Base-by-base conservation (phyloP, 192 early-diverging fungal species). In the Spinellus fusiger region DNA sequence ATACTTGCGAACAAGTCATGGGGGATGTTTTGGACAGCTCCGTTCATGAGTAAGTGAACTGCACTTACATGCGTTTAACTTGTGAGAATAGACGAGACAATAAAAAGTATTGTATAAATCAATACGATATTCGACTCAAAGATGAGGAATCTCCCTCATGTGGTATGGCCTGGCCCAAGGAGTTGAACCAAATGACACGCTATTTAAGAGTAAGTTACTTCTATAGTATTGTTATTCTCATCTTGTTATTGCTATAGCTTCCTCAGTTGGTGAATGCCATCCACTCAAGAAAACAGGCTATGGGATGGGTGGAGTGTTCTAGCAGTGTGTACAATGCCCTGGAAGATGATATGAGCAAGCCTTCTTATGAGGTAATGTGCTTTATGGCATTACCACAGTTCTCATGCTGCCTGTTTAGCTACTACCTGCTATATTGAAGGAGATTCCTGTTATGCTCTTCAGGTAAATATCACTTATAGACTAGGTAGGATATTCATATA, bases 231-330 rank as follows among this genome's bases (percentile, higher is more conserved):
- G 6, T 12, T 22, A 15, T 22, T 3, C 31, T 35, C 4, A 6
- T 26, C 2, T 40, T 25, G 16, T 32, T 0, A 40, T 15, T 13
- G 9, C 29, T 26, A 13, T 71, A 86, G 79, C 51, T 62, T 52
- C n/a, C 50, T 12, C 82, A 79, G 10, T 75, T 89, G n/a, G 51
- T 73, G 47, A 23, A 18, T 4, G 83, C 81, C 0, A 69, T 91
- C 33, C 83, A 91, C 75, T 84, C 77, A 1, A 49, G 58, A 16
- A 50, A 40, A 10, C 59, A 73, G 31, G 33, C 31, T 22, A 40
- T 48, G 9, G 73, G 57, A 5, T 93, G 89, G 88, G 44, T 51
- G 1, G 91, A 93, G 56, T 93, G 91, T 66, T 70, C 66, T 64
- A 33, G 40, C 1, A 50, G 33, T 20, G 89, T 91, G 18, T 40